A percentile compares a stretch with the other conserved stretches of the same genome.
Evolutionary conservation across 2,329 filamentous ascomycete genomes (phyloP).

Genomic region (Juglanconis juglandina): DNA sequence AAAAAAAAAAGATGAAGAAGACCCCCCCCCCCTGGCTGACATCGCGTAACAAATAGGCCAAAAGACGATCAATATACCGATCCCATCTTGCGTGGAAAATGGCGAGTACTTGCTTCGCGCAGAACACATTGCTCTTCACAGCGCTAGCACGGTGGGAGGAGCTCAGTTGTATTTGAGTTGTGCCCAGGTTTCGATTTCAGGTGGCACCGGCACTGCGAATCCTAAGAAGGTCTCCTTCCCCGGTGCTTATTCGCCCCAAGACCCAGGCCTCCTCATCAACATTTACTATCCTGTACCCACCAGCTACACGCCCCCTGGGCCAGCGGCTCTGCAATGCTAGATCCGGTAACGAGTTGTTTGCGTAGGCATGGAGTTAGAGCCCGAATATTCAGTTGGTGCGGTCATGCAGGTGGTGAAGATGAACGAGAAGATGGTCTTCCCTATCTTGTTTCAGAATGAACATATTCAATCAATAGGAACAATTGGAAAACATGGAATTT

Average conservation of each 20-base stretch:
- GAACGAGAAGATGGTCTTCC: too few species aligned
- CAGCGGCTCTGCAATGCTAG: slow-evolving; percentile 19
- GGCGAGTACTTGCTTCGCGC: slow-evolving; percentile 48
- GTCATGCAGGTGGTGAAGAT: too few species aligned
- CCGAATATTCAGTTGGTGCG: too few species aligned
- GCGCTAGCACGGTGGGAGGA: slow-evolving; percentile 36
- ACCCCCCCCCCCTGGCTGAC: neutral
- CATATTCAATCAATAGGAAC: too few species aligned
- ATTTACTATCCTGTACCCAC: slow-evolving; percentile 40
- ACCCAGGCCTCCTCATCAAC: slow-evolving; percentile 37
- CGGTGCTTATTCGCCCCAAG: slow-evolving; percentile 37
- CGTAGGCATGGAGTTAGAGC: too few species aligned
- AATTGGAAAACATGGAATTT: too few species aligned
- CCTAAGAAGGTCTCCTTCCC: slow-evolving; percentile 39
- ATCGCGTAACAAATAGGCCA: slow-evolving; percentile 21
- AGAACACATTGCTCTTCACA: slow-evolving; percentile 47
- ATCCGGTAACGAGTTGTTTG: neutral
- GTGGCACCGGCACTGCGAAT: slow-evolving; percentile 36
- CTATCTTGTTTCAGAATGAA: too few species aligned
- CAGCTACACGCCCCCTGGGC: slow-evolving; percentile 29
- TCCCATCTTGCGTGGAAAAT: slow-evolving; percentile 42
- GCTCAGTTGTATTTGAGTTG: slow-evolving; percentile 46
- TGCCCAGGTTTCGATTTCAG: slow-evolving; percentile 39
- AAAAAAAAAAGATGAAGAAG: neutral
- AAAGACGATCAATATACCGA: slow-evolving; percentile 34